These are phyloP conservation scores for Colletotrichum euphorbiae DNA, from an alignment of 2,329 filamentous ascomycete genomes.

Conservation along the genomic window DNA sequence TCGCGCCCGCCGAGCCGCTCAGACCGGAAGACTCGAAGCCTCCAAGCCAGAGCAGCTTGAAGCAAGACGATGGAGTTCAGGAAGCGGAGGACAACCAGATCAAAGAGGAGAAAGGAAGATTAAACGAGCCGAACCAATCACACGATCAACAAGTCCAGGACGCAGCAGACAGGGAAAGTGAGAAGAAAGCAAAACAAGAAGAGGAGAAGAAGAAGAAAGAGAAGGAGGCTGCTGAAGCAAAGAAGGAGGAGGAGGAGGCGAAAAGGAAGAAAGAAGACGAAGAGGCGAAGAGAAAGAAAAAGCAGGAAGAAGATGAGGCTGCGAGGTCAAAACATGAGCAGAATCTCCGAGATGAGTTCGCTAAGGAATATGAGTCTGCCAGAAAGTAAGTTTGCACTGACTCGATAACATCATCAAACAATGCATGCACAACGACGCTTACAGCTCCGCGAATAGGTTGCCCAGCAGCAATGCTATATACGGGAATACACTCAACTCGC, in stretches of 20 bases:
- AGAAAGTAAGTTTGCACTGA: slow-evolving; percentile 51
- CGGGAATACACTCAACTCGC: slow-evolving; percentile 63
- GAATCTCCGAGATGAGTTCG: slow-evolving; percentile 47
- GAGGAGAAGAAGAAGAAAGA: no score
- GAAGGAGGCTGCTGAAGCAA: no score
- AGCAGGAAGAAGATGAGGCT: slow-evolving; percentile 24
- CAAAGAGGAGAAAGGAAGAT: no score
- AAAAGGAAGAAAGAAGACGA: slow-evolving; percentile 12
- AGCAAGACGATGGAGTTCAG: no score
- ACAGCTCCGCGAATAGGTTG: slow-evolving; percentile 47
- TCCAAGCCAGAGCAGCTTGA: no score
- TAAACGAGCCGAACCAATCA: no score
- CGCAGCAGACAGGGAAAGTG: no score
- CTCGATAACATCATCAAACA: slow-evolving; percentile 3
- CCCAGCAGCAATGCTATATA: slow-evolving; percentile 64
- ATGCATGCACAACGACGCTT: slow-evolving; percentile 34
- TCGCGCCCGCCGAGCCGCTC: slow-evolving; percentile 17
- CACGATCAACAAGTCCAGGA: no score
- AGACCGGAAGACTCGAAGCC: slow-evolving; percentile 22
- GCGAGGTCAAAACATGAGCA: slow-evolving; percentile 45
- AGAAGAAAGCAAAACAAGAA: no score
- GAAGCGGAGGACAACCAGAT: no score
- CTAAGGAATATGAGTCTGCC: slow-evolving; percentile 51
- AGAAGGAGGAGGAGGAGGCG: no score
- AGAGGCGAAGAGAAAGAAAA: slow-evolving; percentile 32